Percentiles rank a stretch among this genome's conserved stretches.
phyloP scores from a whole-genome alignment of 148 eudicot genomes.

The Rhododendron vialii region DNA sequence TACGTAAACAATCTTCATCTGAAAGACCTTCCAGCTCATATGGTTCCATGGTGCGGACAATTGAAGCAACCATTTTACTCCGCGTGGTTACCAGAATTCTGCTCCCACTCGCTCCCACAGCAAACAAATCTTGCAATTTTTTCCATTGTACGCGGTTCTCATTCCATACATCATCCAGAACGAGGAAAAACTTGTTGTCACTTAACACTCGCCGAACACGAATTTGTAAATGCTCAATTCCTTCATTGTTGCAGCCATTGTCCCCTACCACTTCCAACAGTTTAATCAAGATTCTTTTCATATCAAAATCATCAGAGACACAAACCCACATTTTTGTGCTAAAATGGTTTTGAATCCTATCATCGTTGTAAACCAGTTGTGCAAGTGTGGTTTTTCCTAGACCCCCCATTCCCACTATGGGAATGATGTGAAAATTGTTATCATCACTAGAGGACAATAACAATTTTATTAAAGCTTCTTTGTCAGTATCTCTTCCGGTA shows the following conservation, averaged over 20 bases:
- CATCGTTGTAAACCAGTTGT: constrained; percentile 18
- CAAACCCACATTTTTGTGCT: constrained; percentile 26
- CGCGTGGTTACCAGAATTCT: constrained; percentile 27
- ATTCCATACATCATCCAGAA: too few species aligned
- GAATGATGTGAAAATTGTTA: constrained; percentile 10
- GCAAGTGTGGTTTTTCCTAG: constrained; percentile 33
- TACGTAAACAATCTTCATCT: constrained; percentile 12
- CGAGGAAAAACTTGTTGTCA: not conserved
- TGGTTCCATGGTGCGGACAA: not conserved
- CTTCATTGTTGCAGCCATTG: not conserved
- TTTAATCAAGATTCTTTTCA: not conserved
- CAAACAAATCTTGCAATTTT: constrained; percentile 8
- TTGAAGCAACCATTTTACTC: constrained; percentile 14
- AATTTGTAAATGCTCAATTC: not conserved
- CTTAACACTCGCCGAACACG: not conserved
- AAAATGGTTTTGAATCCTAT: constrained; percentile 1
- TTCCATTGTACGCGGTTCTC: not conserved
- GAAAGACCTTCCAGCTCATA: constrained; percentile 8
- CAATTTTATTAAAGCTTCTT: not conserved
- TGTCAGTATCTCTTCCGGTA: constrained; percentile 28
- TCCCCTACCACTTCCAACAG: not conserved
- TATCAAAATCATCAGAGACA: constrained; percentile 18
- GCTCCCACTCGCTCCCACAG: constrained; percentile 7
- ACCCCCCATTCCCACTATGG: constrained; percentile 31
- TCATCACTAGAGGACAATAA: not conserved